Evolutionary conservation across 345 rosid species (phyloP).

Genomic region (Brassica cretica): DNA sequence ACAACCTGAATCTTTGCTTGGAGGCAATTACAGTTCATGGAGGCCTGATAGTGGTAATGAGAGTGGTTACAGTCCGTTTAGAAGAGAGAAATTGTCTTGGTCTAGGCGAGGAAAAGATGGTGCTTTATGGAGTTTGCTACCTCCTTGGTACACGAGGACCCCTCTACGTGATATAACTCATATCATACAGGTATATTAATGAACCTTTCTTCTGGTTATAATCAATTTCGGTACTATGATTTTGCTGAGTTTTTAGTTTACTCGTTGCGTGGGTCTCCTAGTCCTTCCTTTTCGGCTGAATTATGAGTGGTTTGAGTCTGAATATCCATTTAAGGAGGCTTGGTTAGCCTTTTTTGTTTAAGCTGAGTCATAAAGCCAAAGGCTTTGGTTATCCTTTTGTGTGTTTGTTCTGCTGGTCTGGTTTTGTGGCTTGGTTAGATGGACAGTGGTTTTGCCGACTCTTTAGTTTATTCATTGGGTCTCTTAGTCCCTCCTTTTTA

Average conservation of each 20-base stretch:
- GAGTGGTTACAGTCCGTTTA: constrained; percentile 33
- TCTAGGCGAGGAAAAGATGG: constrained; percentile 39
- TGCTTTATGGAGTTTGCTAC: constrained; percentile 45
- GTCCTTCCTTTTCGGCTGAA: background rate
- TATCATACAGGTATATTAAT: constrained; percentile 52
- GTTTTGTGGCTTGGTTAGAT: constrained; percentile 16
- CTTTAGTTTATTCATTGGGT: background rate
- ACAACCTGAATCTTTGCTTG: constrained; percentile 11
- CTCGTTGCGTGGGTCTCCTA: background rate
- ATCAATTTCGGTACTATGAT: background rate
- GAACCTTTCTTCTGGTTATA: background rate
- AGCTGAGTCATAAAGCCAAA: background rate
- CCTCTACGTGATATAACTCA: constrained; percentile 75
- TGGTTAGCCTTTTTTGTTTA: background rate
- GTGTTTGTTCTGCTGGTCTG: constrained; percentile 6
- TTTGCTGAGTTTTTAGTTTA: background rate
- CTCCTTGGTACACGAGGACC: constrained; percentile 84
- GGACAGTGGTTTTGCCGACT: background rate
- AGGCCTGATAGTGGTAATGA: constrained; percentile 36
- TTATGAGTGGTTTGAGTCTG: background rate
- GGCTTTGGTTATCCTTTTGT: background rate
- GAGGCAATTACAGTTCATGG: constrained; percentile 39
- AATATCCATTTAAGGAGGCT: constrained; percentile 5
- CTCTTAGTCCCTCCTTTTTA: background rate
- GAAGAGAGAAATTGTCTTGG: constrained; percentile 49